Conservation (phyloP, 441 rosid species). For the Brassica hybrid region DNA sequence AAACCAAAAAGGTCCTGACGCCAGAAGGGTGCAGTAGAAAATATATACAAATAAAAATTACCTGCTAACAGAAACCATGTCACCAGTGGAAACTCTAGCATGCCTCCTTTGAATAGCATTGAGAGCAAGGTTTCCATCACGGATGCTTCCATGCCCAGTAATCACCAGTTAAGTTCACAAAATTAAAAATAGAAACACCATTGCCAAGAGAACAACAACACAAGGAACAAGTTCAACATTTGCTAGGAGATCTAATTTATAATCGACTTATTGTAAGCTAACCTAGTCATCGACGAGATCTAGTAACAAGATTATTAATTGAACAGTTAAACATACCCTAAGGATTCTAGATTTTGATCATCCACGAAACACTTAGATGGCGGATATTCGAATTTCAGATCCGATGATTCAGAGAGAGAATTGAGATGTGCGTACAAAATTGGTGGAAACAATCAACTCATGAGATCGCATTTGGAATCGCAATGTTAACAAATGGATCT, state of each 20-base stretch:
- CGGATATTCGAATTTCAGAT: slow-evolving; percentile 1
- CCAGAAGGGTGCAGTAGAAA: not conserved
- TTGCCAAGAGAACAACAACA: not conserved
- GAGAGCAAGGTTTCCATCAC: slow-evolving; percentile 64
- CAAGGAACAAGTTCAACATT: slow-evolving; percentile 6
- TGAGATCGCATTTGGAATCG: slow-evolving; percentile 3
- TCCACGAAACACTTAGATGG: not conserved
- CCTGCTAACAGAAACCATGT: slow-evolving; percentile 74
- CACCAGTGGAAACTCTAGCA: slow-evolving; percentile 85
- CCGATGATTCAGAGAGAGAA: not conserved
- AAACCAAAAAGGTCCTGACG: not conserved
- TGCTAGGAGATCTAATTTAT: not conserved
- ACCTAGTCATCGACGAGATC: not conserved
- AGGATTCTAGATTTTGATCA: not conserved
- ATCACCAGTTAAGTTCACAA: slow-evolving; percentile 63
- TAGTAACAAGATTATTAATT: not conserved
- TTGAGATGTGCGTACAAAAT: not conserved
- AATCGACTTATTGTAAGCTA: not conserved
- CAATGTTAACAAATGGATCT: not conserved
- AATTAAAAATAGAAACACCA: not conserved
- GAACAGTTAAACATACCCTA: not conserved
- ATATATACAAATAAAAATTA: slow-evolving; percentile 19
- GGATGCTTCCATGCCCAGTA: slow-evolving; percentile 75
- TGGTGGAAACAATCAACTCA: slow-evolving; percentile 4
- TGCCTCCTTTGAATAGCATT: slow-evolving; percentile 90